Conservation (phyloP, 1,284 basidiomycete species). For the Xerocomus minutiporus region DNA sequence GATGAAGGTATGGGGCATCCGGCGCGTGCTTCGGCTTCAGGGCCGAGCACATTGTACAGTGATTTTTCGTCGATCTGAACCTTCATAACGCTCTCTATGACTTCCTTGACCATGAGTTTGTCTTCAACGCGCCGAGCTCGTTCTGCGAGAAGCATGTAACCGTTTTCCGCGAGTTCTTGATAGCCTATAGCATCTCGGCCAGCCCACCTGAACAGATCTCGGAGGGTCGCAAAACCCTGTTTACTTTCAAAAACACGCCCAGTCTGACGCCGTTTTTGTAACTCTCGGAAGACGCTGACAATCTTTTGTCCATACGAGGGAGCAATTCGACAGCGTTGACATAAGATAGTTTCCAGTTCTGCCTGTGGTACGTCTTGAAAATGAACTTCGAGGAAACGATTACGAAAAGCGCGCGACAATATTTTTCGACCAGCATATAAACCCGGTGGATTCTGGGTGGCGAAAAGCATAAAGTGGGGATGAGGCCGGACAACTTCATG, state of each 20-base stretch:
- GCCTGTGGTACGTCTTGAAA: slow-evolving; percentile 95
- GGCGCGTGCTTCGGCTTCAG: slow-evolving; percentile 47
- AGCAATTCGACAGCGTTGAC: slow-evolving; percentile 84
- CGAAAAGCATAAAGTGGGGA: slow-evolving; percentile 96
- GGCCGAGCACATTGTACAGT: slow-evolving; percentile 64
- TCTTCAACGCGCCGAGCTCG: slow-evolving; percentile 84
- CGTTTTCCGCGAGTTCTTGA: slow-evolving; percentile 92
- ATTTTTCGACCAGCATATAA: slow-evolving; percentile 97
- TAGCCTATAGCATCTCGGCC: slow-evolving; percentile 84
- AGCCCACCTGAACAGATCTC: slow-evolving; percentile 98
- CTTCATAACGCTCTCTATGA: slow-evolving; percentile 88
- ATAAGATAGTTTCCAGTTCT: slow-evolving; percentile 91
- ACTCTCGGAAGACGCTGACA: slow-evolving; percentile 88
- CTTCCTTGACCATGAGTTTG: slow-evolving; percentile 84
- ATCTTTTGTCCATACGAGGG: slow-evolving; percentile 91
- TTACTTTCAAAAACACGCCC: slow-evolving; percentile 96
- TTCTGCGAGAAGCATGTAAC: slow-evolving; percentile 97
- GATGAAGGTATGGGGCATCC: slow-evolving; percentile 52
- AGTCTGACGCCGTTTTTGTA: slow-evolving; percentile 88
- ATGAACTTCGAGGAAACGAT: slow-evolving; percentile 98
- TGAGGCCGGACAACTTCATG: slow-evolving; percentile 94
- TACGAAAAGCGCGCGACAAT: slow-evolving; percentile 93
- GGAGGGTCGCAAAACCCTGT: slow-evolving; percentile 93
- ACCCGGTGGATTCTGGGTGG: slow-evolving; percentile 97
- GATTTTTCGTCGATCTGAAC: slow-evolving; percentile 73